A percentile compares a stretch with the other conserved stretches of the same genome.
Conservation (phyloP, 164 flowering plant genomes). For the Amborella trichopoda region DNA sequence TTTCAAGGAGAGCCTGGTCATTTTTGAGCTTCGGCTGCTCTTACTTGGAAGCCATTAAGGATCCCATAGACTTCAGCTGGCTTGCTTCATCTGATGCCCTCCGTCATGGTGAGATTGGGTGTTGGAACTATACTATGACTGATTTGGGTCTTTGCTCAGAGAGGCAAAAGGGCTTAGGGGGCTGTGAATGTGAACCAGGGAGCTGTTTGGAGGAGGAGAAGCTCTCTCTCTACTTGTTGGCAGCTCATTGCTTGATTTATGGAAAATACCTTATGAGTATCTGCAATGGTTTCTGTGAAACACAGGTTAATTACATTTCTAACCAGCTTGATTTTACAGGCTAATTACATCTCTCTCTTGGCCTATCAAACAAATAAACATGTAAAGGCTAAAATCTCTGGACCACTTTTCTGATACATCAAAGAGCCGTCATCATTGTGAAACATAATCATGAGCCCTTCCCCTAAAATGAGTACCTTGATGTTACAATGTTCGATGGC, state of each 20-base stretch:
- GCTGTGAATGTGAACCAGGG: conserved; percentile 5
- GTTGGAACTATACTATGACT: not conserved
- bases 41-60: conserved; percentile 19
- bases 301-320: no score
- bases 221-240: conserved; percentile 19
- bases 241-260: conserved; percentile 39
- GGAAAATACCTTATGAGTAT: conserved; percentile 36
- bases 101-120: not conserved
- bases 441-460: no score
- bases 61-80: conserved; percentile 40
- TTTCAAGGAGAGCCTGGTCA: conserved; percentile 27
- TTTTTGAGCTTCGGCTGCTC: conserved; percentile 15
- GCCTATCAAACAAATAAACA: no score
- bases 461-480: no score
- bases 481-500: no score
- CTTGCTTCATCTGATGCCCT: conserved; percentile 3
- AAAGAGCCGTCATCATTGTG: no score
- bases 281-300: conserved; percentile 47
- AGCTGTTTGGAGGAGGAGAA: conserved; percentile 6
- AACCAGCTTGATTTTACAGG: no score
- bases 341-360: no score
- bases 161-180: conserved; percentile 1
- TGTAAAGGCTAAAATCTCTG: no score
- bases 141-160: not conserved
- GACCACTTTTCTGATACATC: no score